Conservation (phyloP, 148 eudicot species). For the Chenopodium formosanum region DNA sequence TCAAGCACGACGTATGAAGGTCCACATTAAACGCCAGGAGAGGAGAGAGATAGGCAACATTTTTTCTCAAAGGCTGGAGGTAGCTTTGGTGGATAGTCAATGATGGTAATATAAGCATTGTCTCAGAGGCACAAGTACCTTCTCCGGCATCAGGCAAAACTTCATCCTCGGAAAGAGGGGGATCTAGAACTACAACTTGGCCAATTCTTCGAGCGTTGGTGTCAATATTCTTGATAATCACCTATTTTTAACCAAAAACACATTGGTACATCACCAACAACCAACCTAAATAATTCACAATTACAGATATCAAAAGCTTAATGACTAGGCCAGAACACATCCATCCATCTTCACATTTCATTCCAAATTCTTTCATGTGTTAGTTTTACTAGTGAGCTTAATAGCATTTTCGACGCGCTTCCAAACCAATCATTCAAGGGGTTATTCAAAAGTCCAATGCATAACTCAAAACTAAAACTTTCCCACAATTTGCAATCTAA, state of each 20-base stretch:
- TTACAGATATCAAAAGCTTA: no score
- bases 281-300: background rate
- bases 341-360: background rate
- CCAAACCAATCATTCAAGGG: background rate
- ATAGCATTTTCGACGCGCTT: background rate
- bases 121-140: conserved; percentile 28
- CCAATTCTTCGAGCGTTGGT: conserved; percentile 53
- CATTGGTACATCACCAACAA: background rate
- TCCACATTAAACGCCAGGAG: conserved; percentile 76
- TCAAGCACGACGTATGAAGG: conserved; percentile 74
- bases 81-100: conserved; percentile 34
- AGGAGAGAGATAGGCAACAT: conserved; percentile 78
- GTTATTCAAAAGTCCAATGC: no score
- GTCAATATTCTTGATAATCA: conserved; percentile 58
- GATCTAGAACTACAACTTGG: conserved; percentile 76
- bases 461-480: no score
- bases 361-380: background rate
- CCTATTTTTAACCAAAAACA: conserved; percentile 30
- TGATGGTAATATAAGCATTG: conserved; percentile 65
- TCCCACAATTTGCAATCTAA: no score
- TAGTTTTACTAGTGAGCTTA: no score
- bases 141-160: conserved; percentile 28
- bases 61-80: conserved; percentile 32
- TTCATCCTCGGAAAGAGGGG: conserved; percentile 45
- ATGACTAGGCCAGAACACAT: no score